Conservation (phyloP, 1,284 basidiomycete genomes). For the Cystobasidium sp. region DNA sequence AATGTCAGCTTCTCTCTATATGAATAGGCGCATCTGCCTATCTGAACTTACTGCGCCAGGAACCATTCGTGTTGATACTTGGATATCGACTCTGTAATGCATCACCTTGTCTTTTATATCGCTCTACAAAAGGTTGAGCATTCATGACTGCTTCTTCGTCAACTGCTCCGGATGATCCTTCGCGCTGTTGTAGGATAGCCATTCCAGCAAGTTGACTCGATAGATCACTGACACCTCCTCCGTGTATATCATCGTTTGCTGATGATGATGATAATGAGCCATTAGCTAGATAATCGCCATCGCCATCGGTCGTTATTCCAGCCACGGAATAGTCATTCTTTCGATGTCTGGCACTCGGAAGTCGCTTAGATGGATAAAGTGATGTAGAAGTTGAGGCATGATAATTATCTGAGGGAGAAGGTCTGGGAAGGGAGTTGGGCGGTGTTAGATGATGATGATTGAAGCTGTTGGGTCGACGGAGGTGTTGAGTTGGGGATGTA, state of each 20-base stretch:
- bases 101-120: slow-evolving; percentile 38
- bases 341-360: slow-evolving; percentile 30
- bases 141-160: slow-evolving; percentile 20
- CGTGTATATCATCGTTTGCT: slow-evolving; percentile 17
- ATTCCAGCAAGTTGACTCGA: slow-evolving; percentile 43
- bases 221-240: slow-evolving; percentile 35
- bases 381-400: not conserved
- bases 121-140: slow-evolving; percentile 37
- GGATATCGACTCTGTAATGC: slow-evolving; percentile 17
- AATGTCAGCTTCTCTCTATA: not conserved
- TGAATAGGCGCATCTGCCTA: not conserved
- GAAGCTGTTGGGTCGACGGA: not conserved
- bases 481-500: slow-evolving; percentile 3
- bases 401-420: no score
- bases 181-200: slow-evolving; percentile 39
- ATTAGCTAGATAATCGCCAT: not conserved
- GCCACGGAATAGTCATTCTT: slow-evolving; percentile 44
- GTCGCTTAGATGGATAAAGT: slow-evolving; percentile 31
- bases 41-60: slow-evolving; percentile 16
- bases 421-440: not conserved
- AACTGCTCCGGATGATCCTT: not conserved
- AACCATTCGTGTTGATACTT: slow-evolving; percentile 3
- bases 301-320: not conserved
- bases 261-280: not conserved
- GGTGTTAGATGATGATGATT: not conserved